A percentile compares a stretch with the other conserved stretches of the same genome.
phyloP scores from a whole-genome alignment of 1,139 yeast genomes.

The Protomyces inundatus region DNA sequence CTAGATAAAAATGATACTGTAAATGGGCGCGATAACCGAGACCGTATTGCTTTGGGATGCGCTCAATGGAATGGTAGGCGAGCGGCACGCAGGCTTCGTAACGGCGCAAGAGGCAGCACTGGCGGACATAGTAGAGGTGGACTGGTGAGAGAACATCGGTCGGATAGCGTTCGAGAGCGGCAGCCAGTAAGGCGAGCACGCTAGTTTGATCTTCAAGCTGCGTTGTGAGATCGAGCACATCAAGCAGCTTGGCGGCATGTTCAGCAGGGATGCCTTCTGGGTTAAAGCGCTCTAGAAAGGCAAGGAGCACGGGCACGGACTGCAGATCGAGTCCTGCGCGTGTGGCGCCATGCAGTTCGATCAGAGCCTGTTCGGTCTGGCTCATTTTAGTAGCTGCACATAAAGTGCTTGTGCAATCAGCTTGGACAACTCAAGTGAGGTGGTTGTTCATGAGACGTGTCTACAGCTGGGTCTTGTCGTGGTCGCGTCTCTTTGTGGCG shows the following conservation, averaged over 20 bases:
- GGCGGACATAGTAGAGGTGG: constrained; percentile 4
- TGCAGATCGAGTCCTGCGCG: too few species aligned
- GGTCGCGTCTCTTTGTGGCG: neutral
- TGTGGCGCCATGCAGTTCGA: neutral
- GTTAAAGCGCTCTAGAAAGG: neutral
- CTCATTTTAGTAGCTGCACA: neutral
- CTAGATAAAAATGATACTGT: constrained; percentile 35
- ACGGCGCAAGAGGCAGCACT: neutral
- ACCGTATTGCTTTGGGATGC: constrained; percentile 2
- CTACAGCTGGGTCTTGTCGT: too few species aligned
- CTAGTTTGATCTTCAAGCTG: neutral
- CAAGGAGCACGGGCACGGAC: neutral
- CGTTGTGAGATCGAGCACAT: neutral
- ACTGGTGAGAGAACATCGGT: constrained; percentile 4
- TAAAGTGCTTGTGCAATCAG: too few species aligned
- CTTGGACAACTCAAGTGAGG: too few species aligned
- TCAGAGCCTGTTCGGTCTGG: neutral
- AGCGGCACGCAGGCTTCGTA: constrained; percentile 5
- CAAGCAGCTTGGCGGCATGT: neutral
- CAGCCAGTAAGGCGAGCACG: neutral
- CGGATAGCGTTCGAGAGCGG: constrained; percentile 3
- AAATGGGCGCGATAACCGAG: constrained; percentile 30
- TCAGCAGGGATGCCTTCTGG: neutral
- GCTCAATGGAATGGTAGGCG: neutral
- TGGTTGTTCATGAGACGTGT: too few species aligned